phyloP scores from a whole-genome alignment of 306 rosid genomes.

The Crotalaria pallida region DNA sequence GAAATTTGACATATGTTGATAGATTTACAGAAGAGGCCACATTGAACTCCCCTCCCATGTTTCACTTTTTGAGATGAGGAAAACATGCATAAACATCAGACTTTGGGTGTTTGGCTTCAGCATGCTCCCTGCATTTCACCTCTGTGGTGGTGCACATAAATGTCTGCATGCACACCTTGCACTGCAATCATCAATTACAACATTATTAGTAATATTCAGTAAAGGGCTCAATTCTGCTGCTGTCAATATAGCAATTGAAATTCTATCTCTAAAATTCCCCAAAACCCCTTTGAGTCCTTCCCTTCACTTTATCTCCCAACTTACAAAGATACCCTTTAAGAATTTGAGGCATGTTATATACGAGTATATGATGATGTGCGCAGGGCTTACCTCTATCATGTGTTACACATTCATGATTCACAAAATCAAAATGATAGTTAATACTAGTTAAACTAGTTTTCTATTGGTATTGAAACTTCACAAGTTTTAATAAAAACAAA shows the following conservation, averaged over 20 bases:
- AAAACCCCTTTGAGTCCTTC: neutral
- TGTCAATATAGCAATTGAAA: neutral
- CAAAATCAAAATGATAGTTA: too few relatives aligned
- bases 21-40: constrained; percentile 21
- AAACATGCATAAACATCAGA: constrained; percentile 56
- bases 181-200: constrained; percentile 46
- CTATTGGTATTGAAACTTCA: too few relatives aligned
- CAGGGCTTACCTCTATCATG: neutral
- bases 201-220: neutral
- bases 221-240: neutral
- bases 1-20: constrained; percentile 7
- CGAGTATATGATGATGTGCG: neutral
- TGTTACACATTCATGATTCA: neutral
- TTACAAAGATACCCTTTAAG: neutral
- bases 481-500: too few relatives aligned
- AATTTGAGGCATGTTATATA: neutral
- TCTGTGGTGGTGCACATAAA: constrained; percentile 83
- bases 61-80: constrained; percentile 61
- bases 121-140: constrained; percentile 86
- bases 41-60: neutral
- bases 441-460: too few relatives aligned
- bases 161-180: constrained; percentile 94
- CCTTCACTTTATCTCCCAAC: neutral
- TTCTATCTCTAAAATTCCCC: too few relatives aligned
- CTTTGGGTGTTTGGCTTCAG: constrained; percentile 83